Base-by-base conservation (phyloP, 768 basidiomycete genomes). In the Epithele typhae region DNA sequence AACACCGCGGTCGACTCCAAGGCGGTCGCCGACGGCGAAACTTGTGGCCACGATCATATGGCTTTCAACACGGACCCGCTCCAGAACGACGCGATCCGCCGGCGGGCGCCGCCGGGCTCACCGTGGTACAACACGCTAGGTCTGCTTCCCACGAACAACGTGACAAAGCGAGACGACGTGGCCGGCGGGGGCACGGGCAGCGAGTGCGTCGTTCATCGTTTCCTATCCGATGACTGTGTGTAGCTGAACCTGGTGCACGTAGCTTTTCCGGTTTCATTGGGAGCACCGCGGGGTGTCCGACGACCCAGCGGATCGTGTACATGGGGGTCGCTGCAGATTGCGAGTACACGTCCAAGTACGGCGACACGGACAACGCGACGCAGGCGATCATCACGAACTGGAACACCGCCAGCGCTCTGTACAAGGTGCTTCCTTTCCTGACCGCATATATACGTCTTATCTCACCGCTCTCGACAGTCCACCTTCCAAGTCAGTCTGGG, bases 321-420 rank as follows among this genome's bases (percentile, higher is more conserved):
- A 83, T 92, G 80, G 92, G 92, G 21, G 85, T 92, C 45, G 91
- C 91, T 0, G 84, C 90, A 5, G 92, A 93, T 62, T 93, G 92
- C 66, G 78, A 76, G 51, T 93, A 92, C 59, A 79, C 82, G 10
- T 55, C 66, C 24, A 73, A 73, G 49, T 87, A 87, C 57, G 82
- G 79, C 24, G 74, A 76, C 2, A 69, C 76, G 53, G 69, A 76
- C 25, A 82, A 81, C 48, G 88, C 91, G 4, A 81, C 86, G 8
- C 74, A 68, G 23, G 82, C 86, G 55, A 89, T 92, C 46, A 61
- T 94, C 46, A 89, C 70, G 40, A 76, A 81, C 53, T 90, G 84
- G 82, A 92, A 92, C 62, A 76, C 78, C n/a, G 84, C 83, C 35
- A 84, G 80, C 57, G 68, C 74, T 3, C 64, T 84, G n/a, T 87